Conservation (phyloP, 179 eudicot genomes). For the Carnegiea gigantea region DNA sequence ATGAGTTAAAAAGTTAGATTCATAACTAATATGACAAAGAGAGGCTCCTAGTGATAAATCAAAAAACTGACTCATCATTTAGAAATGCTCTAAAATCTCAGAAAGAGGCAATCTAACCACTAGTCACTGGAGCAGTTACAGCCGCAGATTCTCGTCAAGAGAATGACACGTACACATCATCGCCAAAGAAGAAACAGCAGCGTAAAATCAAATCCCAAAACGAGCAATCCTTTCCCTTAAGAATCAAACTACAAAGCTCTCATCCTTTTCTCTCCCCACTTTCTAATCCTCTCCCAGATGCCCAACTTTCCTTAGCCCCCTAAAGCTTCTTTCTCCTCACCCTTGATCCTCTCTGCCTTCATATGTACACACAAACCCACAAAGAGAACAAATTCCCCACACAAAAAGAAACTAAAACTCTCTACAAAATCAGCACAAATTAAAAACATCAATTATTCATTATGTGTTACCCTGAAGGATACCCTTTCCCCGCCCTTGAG, state of each 20-base stretch:
- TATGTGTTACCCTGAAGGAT: conserved; percentile 46
- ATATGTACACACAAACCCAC: conserved; percentile 22
- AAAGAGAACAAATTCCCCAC: conserved; percentile 24
- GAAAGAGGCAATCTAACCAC: no score
- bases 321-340: conserved; percentile 25
- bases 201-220: not conserved
- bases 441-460: not conserved
- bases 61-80: no score
- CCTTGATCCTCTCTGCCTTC: not conserved
- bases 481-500: conserved; percentile 22
- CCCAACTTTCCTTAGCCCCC: conserved; percentile 58
- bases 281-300: conserved; percentile 12
- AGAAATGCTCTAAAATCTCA: no score
- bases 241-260: conserved; percentile 43
- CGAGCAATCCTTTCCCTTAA: conserved; percentile 22
- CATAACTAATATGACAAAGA: no score
- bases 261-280: conserved; percentile 3
- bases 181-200: not conserved
- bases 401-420: not conserved
- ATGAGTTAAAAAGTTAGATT: no score
- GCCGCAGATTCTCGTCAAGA: not conserved
- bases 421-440: no score
- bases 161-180: conserved; percentile 18
- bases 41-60: no score
- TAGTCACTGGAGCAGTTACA: not conserved